A percentile compares a stretch with the other conserved stretches of the same genome.
phyloP scores from a whole-genome alignment of 768 basidiomycete species.

The Epithele typhae region DNA sequence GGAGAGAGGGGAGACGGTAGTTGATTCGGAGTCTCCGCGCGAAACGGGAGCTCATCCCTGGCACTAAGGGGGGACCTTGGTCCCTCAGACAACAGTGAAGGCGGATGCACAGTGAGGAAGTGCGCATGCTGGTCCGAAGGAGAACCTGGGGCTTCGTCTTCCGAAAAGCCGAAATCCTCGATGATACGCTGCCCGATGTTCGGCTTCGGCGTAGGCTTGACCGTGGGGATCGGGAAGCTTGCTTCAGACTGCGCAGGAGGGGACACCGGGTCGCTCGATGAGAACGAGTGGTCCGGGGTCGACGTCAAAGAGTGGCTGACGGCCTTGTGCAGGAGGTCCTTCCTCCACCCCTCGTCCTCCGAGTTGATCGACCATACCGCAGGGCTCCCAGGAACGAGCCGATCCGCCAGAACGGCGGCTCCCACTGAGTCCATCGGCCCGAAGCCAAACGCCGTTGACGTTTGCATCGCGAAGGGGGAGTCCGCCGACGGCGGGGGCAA shows the following conservation, averaged over 20 bases:
- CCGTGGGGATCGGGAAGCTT: conserved; percentile 2
- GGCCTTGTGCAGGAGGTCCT: conserved; percentile 69
- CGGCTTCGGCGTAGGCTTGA: neutral
- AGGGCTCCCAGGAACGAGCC: conserved; percentile 61
- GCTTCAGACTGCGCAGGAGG: conserved; percentile 14
- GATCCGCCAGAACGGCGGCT: conserved; percentile 71
- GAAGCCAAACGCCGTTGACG: conserved; percentile 68
- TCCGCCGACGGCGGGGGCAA: conserved; percentile 63
- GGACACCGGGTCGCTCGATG: conserved; percentile 17
- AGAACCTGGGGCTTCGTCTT: neutral
- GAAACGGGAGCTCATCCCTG: conserved; percentile 36
- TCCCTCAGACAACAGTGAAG: neutral
- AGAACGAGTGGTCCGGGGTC: conserved; percentile 43
- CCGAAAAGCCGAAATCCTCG: conserved; percentile 5
- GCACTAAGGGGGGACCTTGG: conserved; percentile 9
- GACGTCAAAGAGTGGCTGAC: conserved; percentile 72
- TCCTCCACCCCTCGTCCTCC: conserved; percentile 69
- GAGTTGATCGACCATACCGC: conserved; percentile 50
- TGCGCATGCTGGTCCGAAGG: conserved; percentile 1
- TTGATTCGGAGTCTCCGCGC: conserved; percentile 64
- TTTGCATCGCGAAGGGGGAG: conserved; percentile 72
- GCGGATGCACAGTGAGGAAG: neutral
- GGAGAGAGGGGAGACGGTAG: conserved; percentile 57
- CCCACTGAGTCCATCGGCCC: conserved; percentile 73
- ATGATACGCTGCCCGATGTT: conserved; percentile 13